Evolutionary conservation across 2,329 filamentous ascomycete species (phyloP).

Genomic region (Arthroderma uncinatum): DNA sequence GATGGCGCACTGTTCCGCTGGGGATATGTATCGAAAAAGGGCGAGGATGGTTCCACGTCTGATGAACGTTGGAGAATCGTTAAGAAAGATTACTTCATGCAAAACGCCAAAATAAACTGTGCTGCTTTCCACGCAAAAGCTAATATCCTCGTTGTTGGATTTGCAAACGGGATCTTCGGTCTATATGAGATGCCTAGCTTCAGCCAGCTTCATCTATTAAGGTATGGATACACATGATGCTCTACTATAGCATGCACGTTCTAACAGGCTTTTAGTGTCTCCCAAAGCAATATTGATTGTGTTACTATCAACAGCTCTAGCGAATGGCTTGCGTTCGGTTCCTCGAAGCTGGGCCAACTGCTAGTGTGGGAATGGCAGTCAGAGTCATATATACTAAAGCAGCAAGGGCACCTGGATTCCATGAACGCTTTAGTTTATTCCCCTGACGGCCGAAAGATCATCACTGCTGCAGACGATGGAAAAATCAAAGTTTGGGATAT

Average conservation of each 20-base stretch:
- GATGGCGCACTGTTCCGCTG: slow-evolving; percentile 95
- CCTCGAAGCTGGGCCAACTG: slow-evolving; percentile 89
- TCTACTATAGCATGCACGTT: not conserved
- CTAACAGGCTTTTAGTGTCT: slow-evolving; percentile 55
- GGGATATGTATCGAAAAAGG: slow-evolving; percentile 61
- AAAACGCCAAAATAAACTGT: slow-evolving; percentile 77
- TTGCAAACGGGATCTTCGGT: slow-evolving; percentile 87
- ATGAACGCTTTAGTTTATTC: slow-evolving; percentile 92
- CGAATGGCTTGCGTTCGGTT: slow-evolving; percentile 95
- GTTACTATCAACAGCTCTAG: slow-evolving; percentile 89
- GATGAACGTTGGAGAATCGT: slow-evolving; percentile 82
- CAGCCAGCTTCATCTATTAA: slow-evolving; percentile 78
- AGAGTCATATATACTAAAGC: slow-evolving; percentile 95
- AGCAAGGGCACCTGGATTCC: slow-evolving; percentile 92
- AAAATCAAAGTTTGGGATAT: slow-evolving; percentile 99
- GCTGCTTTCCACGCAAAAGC: slow-evolving; percentile 79
- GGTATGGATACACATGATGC: slow-evolving; percentile 24
- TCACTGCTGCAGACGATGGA: slow-evolving; percentile 90
- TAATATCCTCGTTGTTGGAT: slow-evolving; percentile 89
- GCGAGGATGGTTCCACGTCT: slow-evolving; percentile 50
- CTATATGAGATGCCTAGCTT: slow-evolving; percentile 95
- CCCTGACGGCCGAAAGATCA: slow-evolving; percentile 81
- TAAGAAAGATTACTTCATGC: slow-evolving; percentile 88
- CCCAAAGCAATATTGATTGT: slow-evolving; percentile 90
- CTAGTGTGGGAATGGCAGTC: slow-evolving; percentile 99